Evolutionary conservation across 192 early-diverging fungal genomes (phyloP).

Genomic region (Irineochytrium annulatum): DNA sequence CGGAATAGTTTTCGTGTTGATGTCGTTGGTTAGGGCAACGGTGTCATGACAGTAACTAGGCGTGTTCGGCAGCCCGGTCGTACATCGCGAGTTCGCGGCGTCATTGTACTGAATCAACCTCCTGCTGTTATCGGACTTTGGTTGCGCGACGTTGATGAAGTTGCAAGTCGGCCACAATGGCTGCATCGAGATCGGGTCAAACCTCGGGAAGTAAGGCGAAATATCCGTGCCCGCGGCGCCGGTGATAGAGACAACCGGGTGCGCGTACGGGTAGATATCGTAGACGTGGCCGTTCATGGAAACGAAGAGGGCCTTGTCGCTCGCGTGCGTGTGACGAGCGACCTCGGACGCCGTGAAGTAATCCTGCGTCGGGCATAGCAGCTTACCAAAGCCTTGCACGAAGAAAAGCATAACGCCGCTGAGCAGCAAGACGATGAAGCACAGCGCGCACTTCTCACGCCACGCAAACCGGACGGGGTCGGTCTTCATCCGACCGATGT

Average conservation of each 20-base stretch:
- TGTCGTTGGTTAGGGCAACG: neutral
- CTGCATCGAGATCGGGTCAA: conserved; percentile 20
- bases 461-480: conserved; percentile 86
- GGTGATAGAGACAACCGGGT: conserved; percentile 25
- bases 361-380: conserved; percentile 49
- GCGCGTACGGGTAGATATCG: conserved; percentile 31
- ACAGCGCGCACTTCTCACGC: conserved; percentile 95
- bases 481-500: conserved; percentile 68
- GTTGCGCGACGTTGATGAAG: conserved; percentile 10
- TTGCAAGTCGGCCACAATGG: conserved; percentile 5
- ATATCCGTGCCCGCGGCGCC: conserved; percentile 32
- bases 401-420: conserved; percentile 80
- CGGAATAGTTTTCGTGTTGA: neutral
- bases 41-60: neutral
- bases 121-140: neutral
- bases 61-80: neutral
- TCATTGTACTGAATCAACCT: neutral
- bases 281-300: conserved; percentile 48
- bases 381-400: conserved; percentile 44
- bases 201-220: conserved; percentile 32
- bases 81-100: neutral
- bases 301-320: conserved; percentile 19
- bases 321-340: conserved; percentile 12
- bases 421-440: conserved; percentile 75
- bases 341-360: conserved; percentile 31